Base-by-base conservation (phyloP, 1,139 yeast genomes). In the Candida sp. region DNA sequence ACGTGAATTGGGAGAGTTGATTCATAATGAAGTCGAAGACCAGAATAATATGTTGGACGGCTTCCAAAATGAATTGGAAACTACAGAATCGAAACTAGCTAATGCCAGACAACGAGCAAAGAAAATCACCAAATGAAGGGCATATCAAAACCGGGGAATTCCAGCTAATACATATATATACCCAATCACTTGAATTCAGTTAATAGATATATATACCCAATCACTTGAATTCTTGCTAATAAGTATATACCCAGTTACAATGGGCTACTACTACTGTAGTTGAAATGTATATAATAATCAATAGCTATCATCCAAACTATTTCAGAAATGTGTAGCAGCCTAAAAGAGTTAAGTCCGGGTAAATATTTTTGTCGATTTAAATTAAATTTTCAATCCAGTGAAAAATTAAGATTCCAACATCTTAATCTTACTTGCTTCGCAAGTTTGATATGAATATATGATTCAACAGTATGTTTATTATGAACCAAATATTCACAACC, bases 21-120 rank as follows among this genome's bases (percentile, higher is more conserved):
- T 90, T 51, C 81, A 87, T 53, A 81, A 79, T 41, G 97, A 90
- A 61, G 74, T 90, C 30, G 77, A 70, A 36, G 79, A 82, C 46
- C 97, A 90, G 55, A 89, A 87, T 57, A 86, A 82, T 47, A 50
- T 89, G 47, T 69, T 90, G 45, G 89, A 84, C 48, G 79, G 78
- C 35, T 70, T 90, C 40, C 82, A 81, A 45, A 70, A 71, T 4
- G 83, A 82, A 38, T 83, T 87, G 3, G 91, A 86, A 42, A 62
- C 68, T 3, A 81, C 95, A 23, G 64, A 77, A 1, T 75, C 60
- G 4, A 86, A 84, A 55, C 62, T 90, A 47, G 77, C 76, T 44
- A 66, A 64, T 39, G 97, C 97, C 0, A 74, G 84, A 46, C 69
- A 75, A 35, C 74, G 79, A 46, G 82, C 87, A 1, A 75, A 75